Evolutionary conservation across 192 early-diverging fungal species (phyloP).

Genomic region (Spizellomyces punctatus): DNA sequence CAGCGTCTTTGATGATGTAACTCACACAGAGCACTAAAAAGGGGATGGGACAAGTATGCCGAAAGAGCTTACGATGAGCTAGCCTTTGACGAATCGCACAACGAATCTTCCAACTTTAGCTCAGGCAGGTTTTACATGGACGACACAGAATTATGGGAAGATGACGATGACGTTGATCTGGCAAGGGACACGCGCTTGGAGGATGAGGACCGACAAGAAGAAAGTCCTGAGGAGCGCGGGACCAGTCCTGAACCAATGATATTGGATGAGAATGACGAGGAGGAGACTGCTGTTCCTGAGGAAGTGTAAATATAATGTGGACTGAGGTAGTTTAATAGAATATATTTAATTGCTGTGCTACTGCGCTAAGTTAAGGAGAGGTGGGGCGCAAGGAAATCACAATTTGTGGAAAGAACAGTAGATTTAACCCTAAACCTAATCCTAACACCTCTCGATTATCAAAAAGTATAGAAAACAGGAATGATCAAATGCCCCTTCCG

Average conservation of each 20-base stretch:
- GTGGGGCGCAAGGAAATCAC: too few relatives aligned
- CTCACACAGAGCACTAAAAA: slow-evolving; percentile 7
- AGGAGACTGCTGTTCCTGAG: not conserved
- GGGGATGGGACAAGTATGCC: slow-evolving; percentile 68
- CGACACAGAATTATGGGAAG: slow-evolving; percentile 15
- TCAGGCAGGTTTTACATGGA: slow-evolving; percentile 8
- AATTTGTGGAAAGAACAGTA: too few relatives aligned
- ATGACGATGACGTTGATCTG: slow-evolving; percentile 10
- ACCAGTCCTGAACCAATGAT: not conserved
- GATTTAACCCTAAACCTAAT: too few relatives aligned
- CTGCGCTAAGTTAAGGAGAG: too few relatives aligned
- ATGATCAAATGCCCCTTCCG: too few relatives aligned
- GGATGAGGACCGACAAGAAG: not conserved
- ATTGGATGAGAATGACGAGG: not conserved
- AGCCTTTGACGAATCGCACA: slow-evolving; percentile 49
- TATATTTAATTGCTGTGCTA: too few relatives aligned
- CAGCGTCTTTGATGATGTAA: not conserved
- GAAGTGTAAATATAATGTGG: not conserved
- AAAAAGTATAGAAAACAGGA: too few relatives aligned
- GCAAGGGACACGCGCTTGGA: slow-evolving; percentile 12
- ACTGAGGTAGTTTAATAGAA: too few relatives aligned
- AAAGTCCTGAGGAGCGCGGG: not conserved
- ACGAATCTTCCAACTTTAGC: slow-evolving; percentile 12
- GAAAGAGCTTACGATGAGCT: slow-evolving; percentile 57
- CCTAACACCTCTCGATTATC: too few relatives aligned